Percentiles rank a stretch among this genome's conserved stretches.
These are phyloP conservation scores for Senecio squalidus DNA, from an alignment of 140 eudicot species.

Conservation along the genomic window DNA sequence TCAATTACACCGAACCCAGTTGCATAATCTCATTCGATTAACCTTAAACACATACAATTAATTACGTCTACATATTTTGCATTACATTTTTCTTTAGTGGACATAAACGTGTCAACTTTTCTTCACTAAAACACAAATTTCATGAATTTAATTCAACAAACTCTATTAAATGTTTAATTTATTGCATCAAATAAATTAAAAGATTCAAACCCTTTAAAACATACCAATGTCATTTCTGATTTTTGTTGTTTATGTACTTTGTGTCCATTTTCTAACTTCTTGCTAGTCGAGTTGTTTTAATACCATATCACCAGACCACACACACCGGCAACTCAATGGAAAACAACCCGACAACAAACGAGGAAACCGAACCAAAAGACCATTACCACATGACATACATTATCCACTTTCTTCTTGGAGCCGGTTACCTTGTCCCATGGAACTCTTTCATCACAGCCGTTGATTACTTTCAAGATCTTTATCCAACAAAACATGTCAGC, in stretches of 20 bases:
- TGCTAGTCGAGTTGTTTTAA: too few species aligned
- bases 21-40: too few species aligned
- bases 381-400: constrained; percentile 24
- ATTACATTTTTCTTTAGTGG: too few species aligned
- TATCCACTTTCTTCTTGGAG: constrained; percentile 36
- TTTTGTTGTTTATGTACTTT: too few species aligned
- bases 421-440: constrained; percentile 37
- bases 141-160: constrained; percentile 6
- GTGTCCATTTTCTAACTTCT: too few species aligned
- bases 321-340: constrained; percentile 19
- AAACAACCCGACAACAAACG: not conserved
- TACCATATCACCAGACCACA: too few species aligned
- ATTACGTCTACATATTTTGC: too few species aligned
- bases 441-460: constrained; percentile 44
- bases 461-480: constrained; percentile 38
- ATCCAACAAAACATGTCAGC: constrained; percentile 26
- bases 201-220: too few species aligned
- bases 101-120: constrained; percentile 12
- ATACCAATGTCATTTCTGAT: too few species aligned
- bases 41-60: too few species aligned
- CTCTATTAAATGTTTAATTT: not conserved
- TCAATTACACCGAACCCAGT: too few species aligned
- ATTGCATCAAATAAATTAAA: too few species aligned
- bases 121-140: not conserved
- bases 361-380: constrained; percentile 17